Percentiles rank a stretch among this genome's conserved stretches.
These are phyloP conservation scores for Ministeria vibrans DNA, from an alignment of 78 protist species.

Conservation along the genomic window DNA sequence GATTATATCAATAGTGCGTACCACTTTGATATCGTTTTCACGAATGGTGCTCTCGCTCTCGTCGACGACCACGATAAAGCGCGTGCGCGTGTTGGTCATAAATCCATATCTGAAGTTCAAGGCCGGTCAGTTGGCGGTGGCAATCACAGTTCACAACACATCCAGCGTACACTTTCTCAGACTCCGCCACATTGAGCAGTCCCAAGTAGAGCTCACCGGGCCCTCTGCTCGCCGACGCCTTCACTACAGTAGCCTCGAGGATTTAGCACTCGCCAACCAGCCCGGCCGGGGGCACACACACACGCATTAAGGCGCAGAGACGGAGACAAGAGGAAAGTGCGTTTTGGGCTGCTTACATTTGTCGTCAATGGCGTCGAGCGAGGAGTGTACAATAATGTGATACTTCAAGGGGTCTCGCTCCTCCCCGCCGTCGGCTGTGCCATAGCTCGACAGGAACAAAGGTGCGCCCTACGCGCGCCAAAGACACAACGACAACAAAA, in stretches of 20 bases:
- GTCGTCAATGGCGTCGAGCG: constrained; percentile 17
- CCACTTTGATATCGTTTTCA: background rate
- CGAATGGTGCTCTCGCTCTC: background rate
- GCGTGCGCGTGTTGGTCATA: constrained; percentile 6
- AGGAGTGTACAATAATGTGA: constrained; percentile 16
- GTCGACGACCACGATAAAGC: constrained; percentile 5
- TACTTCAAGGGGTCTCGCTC: too few relatives aligned
- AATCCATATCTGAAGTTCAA: constrained; percentile 3
- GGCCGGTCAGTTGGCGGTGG: background rate
- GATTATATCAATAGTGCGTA: background rate
- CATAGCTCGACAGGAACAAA: too few relatives aligned
- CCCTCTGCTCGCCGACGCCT: background rate
- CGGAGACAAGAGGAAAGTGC: background rate
- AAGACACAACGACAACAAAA: too few relatives aligned
- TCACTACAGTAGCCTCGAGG: background rate
- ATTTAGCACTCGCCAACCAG: background rate
- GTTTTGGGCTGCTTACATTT: background rate
- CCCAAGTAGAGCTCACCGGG: background rate
- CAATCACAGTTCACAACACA: background rate
- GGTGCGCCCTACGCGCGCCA: too few relatives aligned
- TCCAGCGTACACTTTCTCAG: background rate
- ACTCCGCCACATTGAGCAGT: background rate
- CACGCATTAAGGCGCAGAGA: background rate
- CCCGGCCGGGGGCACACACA: background rate
- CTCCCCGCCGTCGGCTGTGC: too few relatives aligned